Evolutionary conservation across 2,329 filamentous ascomycete species (phyloP).

Genomic region (Colletotrichum limetticola): DNA sequence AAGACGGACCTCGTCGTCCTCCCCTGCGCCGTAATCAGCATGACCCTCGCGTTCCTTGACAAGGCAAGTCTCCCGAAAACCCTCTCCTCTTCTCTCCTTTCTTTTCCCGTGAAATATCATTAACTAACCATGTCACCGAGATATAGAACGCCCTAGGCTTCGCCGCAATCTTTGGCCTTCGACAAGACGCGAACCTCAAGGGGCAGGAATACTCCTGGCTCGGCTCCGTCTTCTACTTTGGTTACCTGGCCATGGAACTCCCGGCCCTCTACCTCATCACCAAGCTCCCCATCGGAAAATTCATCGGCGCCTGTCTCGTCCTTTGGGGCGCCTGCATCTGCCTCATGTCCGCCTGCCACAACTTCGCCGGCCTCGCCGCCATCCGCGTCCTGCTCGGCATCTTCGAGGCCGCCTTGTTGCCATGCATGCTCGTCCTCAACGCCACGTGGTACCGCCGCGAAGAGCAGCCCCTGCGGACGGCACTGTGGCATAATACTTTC

Average conservation of each 20-base stretch:
- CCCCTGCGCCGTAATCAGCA: slow-evolving; percentile 33
- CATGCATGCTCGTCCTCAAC: slow-evolving; percentile 59
- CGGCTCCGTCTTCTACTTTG: slow-evolving; percentile 67
- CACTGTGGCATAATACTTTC: slow-evolving; percentile 68
- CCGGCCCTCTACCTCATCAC: slow-evolving; percentile 68
- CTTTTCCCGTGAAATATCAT: background rate
- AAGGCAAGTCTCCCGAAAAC: slow-evolving; percentile 8
- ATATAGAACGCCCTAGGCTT: slow-evolving; percentile 45
- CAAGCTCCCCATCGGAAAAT: slow-evolving; percentile 39
- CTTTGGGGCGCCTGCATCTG: slow-evolving; percentile 51
- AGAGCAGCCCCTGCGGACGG: slow-evolving; percentile 73
- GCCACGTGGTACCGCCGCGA: slow-evolving; percentile 58
- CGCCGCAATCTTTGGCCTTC: slow-evolving; percentile 64
- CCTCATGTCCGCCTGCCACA: slow-evolving; percentile 49
- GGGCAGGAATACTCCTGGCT: slow-evolving; percentile 68
- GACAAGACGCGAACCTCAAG: slow-evolving; percentile 58
- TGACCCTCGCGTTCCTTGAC: slow-evolving; percentile 38
- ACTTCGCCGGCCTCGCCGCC: slow-evolving; percentile 36
- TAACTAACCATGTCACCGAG: background rate
- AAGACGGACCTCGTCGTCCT: slow-evolving; percentile 37
- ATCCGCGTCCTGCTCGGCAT: slow-evolving; percentile 38
- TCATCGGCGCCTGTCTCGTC: slow-evolving; percentile 42
- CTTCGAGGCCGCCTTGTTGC: slow-evolving; percentile 47
- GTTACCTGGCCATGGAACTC: slow-evolving; percentile 70
- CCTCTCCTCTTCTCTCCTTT: background rate